These are phyloP conservation scores for Sarocladiaceae sp. DNA, from an alignment of 2,329 filamentous ascomycete genomes.

Conservation along the genomic window DNA sequence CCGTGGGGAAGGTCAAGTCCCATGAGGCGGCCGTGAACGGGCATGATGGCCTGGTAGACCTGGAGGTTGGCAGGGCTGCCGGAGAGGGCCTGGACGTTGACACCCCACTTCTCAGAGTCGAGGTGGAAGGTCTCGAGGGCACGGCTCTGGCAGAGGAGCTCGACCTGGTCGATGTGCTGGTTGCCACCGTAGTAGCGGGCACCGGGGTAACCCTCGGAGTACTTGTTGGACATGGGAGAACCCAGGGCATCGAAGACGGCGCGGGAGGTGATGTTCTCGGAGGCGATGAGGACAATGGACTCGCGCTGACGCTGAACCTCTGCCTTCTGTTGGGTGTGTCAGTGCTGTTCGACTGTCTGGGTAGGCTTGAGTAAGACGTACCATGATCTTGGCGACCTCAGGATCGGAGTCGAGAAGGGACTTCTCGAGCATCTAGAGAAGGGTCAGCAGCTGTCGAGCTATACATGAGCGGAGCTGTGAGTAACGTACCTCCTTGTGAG, in stretches of 20 bases:
- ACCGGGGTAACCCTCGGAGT: constrained; percentile 97
- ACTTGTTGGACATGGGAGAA: constrained; percentile 96
- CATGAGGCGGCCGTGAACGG: constrained; percentile 94
- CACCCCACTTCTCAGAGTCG: constrained; percentile 87
- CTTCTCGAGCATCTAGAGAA: constrained; percentile 83
- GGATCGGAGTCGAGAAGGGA: constrained; percentile 86
- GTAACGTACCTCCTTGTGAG: constrained; percentile 50
- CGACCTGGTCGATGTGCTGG: constrained; percentile 96
- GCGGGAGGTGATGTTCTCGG: constrained; percentile 98
- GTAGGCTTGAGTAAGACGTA: constrained; percentile 38
- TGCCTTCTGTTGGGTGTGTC: constrained; percentile 58
- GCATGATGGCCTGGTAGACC: constrained; percentile 97
- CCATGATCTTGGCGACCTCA: constrained; percentile 96
- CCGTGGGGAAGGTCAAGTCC: constrained; percentile 92
- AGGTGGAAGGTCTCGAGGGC: constrained; percentile 88
- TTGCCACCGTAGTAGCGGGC: constrained; percentile 99
- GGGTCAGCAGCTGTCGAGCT: constrained; percentile 23
- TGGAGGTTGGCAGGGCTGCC: constrained; percentile 96
- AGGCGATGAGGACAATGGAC: constrained; percentile 97
- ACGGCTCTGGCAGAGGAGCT: constrained; percentile 90
- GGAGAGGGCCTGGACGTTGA: constrained; percentile 93
- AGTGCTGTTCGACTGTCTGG: constrained; percentile 16
- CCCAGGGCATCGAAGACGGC: constrained; percentile 97
- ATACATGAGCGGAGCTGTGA: constrained; percentile 15
- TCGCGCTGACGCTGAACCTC: constrained; percentile 97